A percentile compares a stretch with the other conserved stretches of the same genome.
Conservation (phyloP, 495 filamentous ascomycete species). For the Astrothelium subdiscretum region DNA sequence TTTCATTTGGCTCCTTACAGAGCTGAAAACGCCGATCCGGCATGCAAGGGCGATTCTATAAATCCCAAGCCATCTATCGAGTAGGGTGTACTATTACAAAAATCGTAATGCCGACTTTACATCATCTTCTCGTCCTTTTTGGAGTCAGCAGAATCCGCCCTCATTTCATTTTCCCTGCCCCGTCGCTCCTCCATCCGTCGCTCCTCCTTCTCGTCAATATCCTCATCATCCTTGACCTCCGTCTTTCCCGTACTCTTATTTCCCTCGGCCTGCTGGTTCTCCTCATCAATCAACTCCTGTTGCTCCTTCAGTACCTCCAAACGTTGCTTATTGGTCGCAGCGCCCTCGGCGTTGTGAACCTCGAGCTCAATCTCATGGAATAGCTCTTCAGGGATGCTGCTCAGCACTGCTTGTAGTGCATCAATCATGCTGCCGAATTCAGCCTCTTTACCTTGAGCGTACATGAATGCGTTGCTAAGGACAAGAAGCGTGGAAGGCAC, state of each 20-base stretch:
- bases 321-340: constrained; percentile 96
- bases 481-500: constrained; percentile 92
- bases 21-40: background rate
- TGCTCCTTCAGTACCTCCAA: constrained; percentile 99
- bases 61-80: background rate
- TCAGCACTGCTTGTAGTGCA: constrained; percentile 80
- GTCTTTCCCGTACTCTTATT: constrained; percentile 44
- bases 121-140: background rate
- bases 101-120: background rate
- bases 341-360: constrained; percentile 92
- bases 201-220: constrained; percentile 79
- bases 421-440: constrained; percentile 88
- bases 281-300: constrained; percentile 94
- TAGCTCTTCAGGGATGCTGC: constrained; percentile 91
- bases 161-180: background rate
- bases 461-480: constrained; percentile 94
- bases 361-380: constrained; percentile 99
- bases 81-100: background rate
- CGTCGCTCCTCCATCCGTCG: background rate
- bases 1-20: background rate
- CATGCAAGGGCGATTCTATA: background rate
- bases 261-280: constrained; percentile 79
- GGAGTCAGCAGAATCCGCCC: background rate
- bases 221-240: constrained; percentile 56
- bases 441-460: constrained; percentile 75